Percentiles rank a stretch among this genome's conserved stretches.
Conservation (phyloP, 2,329 filamentous ascomycete genomes). For the Penicillium italicum region DNA sequence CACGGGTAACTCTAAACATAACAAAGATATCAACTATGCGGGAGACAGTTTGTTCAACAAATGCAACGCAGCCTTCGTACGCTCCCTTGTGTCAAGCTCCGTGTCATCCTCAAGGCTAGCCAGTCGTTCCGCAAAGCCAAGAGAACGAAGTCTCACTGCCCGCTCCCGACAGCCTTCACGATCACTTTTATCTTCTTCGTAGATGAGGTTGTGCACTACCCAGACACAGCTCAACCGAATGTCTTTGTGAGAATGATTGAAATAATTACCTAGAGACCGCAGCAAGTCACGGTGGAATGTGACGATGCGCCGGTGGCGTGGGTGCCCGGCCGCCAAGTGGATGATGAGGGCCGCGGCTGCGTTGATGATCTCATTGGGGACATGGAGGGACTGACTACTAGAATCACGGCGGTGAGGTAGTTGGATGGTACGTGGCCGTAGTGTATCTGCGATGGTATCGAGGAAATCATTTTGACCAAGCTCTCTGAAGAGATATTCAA, state of each 20-base stretch:
- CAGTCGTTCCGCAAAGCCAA: slow-evolving; percentile 68
- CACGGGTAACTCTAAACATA: not conserved
- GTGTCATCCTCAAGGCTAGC: slow-evolving; percentile 62
- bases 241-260: slow-evolving; percentile 66
- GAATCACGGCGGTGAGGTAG: slow-evolving; percentile 33
- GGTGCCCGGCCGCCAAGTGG: slow-evolving; percentile 79
- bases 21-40: not conserved
- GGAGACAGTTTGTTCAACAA: slow-evolving; percentile 53
- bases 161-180: slow-evolving; percentile 62
- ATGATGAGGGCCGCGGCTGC: slow-evolving; percentile 78
- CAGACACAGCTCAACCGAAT: slow-evolving; percentile 78
- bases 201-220: slow-evolving; percentile 80
- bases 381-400: slow-evolving; percentile 28
- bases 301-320: slow-evolving; percentile 72
- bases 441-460: slow-evolving; percentile 72
- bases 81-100: slow-evolving; percentile 77
- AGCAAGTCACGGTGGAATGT: slow-evolving; percentile 74
- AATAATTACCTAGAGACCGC: slow-evolving; percentile 67
- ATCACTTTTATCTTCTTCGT: slow-evolving; percentile 71
- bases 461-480: slow-evolving; percentile 77
- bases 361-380: slow-evolving; percentile 63
- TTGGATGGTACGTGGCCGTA: slow-evolving; percentile 53
- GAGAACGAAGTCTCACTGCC: slow-evolving; percentile 62
- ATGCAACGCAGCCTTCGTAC: slow-evolving; percentile 74
- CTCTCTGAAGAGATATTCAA: slow-evolving; percentile 74